A percentile compares a stretch with the other conserved stretches of the same genome.
Evolutionary conservation across 768 basidiomycete genomes (phyloP).

Genomic region (Porphyrellus cyaneotinctus): DNA sequence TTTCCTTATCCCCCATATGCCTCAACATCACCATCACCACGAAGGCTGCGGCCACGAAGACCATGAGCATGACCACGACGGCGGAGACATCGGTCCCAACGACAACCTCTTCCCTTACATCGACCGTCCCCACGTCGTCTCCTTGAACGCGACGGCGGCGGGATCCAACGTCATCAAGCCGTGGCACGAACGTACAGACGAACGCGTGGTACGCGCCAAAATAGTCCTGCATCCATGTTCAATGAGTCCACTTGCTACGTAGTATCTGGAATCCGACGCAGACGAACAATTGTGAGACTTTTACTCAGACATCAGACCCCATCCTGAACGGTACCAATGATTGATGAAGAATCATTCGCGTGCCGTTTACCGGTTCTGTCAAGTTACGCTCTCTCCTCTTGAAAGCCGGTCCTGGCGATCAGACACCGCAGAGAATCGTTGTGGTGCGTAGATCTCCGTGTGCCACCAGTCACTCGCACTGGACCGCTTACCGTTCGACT

Average conservation of each 20-base stretch:
- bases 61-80: constrained; percentile 55
- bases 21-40: constrained; percentile 40
- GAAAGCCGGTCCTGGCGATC: constrained; percentile 77
- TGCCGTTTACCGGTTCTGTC: constrained; percentile 87
- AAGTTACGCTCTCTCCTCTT: constrained; percentile 78
- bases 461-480: neutral
- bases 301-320: neutral
- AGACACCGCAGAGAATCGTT: constrained; percentile 68
- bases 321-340: constrained; percentile 7
- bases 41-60: constrained; percentile 56
- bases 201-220: constrained; percentile 51
- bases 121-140: constrained; percentile 75
- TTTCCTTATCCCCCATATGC: constrained; percentile 8
- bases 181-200: constrained; percentile 75
- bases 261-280: constrained; percentile 87
- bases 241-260: neutral
- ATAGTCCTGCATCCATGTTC: neutral
- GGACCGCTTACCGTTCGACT: neutral
- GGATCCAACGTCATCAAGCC: constrained; percentile 74
- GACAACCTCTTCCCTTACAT: constrained; percentile 75
- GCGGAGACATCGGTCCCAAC: constrained; percentile 45
- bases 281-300: constrained; percentile 78
- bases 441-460: constrained; percentile 47
- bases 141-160: constrained; percentile 59
- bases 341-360: constrained; percentile 62